Conservation (phyloP, 2,329 filamentous ascomycete genomes). For the Trichoderma atroviride region DNA sequence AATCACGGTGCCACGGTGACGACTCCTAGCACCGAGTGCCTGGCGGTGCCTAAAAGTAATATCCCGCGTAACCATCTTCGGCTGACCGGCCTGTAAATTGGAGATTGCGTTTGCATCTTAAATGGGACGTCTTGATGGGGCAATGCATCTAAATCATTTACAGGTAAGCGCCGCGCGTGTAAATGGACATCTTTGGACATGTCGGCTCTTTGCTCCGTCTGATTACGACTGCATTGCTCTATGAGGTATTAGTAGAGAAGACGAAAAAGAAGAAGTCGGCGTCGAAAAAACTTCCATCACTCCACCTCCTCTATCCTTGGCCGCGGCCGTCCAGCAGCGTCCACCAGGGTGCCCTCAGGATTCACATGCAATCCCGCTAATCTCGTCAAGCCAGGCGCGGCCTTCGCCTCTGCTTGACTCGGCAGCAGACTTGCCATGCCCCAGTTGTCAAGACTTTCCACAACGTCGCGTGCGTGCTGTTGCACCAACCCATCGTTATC, state of each 20-base stretch:
- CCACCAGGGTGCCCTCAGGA: slow-evolving; percentile 33
- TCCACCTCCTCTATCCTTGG: slow-evolving; percentile 65
- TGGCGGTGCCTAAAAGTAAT: neutral
- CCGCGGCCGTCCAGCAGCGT: slow-evolving; percentile 36
- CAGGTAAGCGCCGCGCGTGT: neutral
- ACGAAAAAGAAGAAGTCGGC: neutral
- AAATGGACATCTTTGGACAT: neutral
- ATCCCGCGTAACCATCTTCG: slow-evolving; percentile 8
- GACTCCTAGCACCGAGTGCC: slow-evolving; percentile 11
- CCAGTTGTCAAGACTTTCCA: slow-evolving; percentile 68
- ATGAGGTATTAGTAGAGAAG: neutral
- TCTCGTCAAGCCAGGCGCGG: slow-evolving; percentile 35
- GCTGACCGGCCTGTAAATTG: slow-evolving; percentile 10
- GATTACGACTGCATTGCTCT: neutral
- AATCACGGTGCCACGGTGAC: slow-evolving; percentile 18
- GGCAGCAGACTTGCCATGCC: slow-evolving; percentile 55
- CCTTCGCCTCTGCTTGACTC: slow-evolving; percentile 32
- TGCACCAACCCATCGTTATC: slow-evolving; percentile 71
- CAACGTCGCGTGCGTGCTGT: slow-evolving; percentile 66
- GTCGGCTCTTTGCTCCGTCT: slow-evolving; percentile 8
- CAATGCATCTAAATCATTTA: neutral
- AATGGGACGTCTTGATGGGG: neutral
- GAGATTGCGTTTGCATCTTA: neutral
- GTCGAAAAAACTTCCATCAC: slow-evolving; percentile 36
- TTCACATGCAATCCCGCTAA: slow-evolving; percentile 46